Evolutionary conservation across 345 rosid species (phyloP), one percentile per base, ranked within the genome.

Genomic region (Dovyalis caffra): DNA sequence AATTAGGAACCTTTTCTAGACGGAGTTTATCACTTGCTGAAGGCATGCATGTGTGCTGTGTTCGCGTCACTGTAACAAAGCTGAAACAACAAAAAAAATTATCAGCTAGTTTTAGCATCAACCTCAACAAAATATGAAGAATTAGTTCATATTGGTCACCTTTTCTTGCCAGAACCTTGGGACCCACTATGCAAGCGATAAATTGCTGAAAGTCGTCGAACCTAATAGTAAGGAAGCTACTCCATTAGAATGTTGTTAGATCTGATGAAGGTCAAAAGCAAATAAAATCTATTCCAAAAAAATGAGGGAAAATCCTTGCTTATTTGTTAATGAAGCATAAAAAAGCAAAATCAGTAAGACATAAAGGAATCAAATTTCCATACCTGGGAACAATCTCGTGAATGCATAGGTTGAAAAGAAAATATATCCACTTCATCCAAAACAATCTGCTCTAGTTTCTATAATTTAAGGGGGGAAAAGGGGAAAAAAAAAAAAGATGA

Each of bases 321-420:
- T 8, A 23, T 56, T n/a, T 56, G 60, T n/a, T 9, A n/a, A 56
- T 23, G 60, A n/a, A 56, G 26, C 28, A 1, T 56, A n/a, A 3
- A n/a, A 56, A 10, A 40, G 16, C 14, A 40, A 10, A 3, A 12
- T 40, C 47, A 40, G 18, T 56, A 8, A 10, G 28, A 56, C 11
- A 56, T n/a, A 43, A 18, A 37, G 66, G 33, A 74, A 49, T n/a
- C 33, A 23, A 57, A 51, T 33, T n/a, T 69, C 63, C 75, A 72
- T 72, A 95, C 97, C 91, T 88, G 98, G 77, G 95, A 88, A 83
- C 97, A 93, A 83, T 95, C 97, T n/a, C 85, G 85, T 53, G 86
- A 84, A 71, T 88, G 97, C 98, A 93, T 92, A 29, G 91, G 93
- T 76, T 86, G 91, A 74, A 95, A 93, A 86, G 90, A 76, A 72